Base-by-base conservation (phyloP, 2,329 filamentous ascomycete genomes). In the Didymella lethalis region DNA sequence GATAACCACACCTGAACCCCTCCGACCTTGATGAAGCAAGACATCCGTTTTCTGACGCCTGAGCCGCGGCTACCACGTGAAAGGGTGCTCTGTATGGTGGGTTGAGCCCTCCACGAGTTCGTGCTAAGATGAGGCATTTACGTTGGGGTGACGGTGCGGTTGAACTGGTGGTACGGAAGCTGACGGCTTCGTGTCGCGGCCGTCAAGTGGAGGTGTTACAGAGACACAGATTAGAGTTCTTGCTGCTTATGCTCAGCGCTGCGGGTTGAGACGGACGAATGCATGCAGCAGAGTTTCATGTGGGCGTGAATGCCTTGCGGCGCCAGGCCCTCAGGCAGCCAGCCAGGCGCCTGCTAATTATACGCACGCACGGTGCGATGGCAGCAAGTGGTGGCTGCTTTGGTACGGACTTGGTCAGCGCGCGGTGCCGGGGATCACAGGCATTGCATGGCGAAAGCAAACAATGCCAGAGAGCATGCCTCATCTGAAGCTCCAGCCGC, bases 321-420 rank as follows among this genome's bases (percentile, higher is more conserved):
- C 38, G 40, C 49, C 29, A 34, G 38, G 50, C 11, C 46, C 18
- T 57, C 38, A 59, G 56, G 46, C 56, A 50, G 56, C 45, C 55
- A 44, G 29, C 32, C 41, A 49, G 45, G 25, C 32, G 31, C 16
- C 46, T 45, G 12, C 56, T 48, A 59, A 59, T 47, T 50, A 59
- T 58, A 59, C 46, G 56, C 56, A 59, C 56, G 56, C 50, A 59
- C 56, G 51, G 56, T 51, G 56, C 56, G 34, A 59, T 34, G 56
- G 47, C 56, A 59, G 45, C n/a, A 38, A 36, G 49, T 54, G 56
- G 56, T 54, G 46, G 49, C 56, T 49, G 56, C 56, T 49, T 34
- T 43, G 26, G 56, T 34, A 41, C 31, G 49, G 49, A 36, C 48
- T n/a, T 58, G 55, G 55, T 32, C 55, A 54, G 55, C 48, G 54